A percentile compares a stretch with the other conserved stretches of the same genome.
These are phyloP conservation scores for Fomitopsis schrenkii DNA, from an alignment of 1,284 basidiomycete species.

Conservation along the genomic window DNA sequence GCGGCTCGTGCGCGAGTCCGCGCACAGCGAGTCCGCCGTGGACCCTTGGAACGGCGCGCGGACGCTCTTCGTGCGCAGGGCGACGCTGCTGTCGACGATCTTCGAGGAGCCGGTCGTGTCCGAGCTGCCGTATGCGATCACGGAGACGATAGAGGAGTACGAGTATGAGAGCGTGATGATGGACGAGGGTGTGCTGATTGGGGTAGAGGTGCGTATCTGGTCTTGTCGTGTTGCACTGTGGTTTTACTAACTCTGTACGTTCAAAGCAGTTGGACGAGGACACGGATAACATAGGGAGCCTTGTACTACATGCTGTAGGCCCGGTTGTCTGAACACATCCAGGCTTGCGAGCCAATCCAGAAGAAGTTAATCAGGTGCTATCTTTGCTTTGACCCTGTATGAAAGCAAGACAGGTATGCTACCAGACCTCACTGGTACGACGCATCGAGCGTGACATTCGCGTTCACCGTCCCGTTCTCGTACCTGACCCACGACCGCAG, in stretches of 20 bases:
- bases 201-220: conserved; percentile 31
- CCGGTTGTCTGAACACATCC: background rate
- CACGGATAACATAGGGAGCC: background rate
- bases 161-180: conserved; percentile 39
- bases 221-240: background rate
- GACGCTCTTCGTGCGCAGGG: conserved; percentile 14
- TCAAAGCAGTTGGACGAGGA: background rate
- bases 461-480: conserved; percentile 40
- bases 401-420: too few species aligned
- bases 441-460: conserved; percentile 26
- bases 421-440: conserved; percentile 14
- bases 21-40: conserved; percentile 8
- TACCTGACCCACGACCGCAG: conserved; percentile 62
- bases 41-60: conserved; percentile 12
- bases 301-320: background rate
- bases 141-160: conserved; percentile 21
- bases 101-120: conserved; percentile 17
- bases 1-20: conserved; percentile 2
- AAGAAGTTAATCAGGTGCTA: too few species aligned
- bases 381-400: too few species aligned
- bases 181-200: conserved; percentile 46
- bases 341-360: too few species aligned
- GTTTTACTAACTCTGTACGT: background rate
- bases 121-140: conserved; percentile 23
- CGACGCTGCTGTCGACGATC: conserved; percentile 12